Evolutionary conservation across 306 rosid genomes (phyloP), one percentile per base, ranked within the genome.

Genomic region (Cucumis hystrix): DNA sequence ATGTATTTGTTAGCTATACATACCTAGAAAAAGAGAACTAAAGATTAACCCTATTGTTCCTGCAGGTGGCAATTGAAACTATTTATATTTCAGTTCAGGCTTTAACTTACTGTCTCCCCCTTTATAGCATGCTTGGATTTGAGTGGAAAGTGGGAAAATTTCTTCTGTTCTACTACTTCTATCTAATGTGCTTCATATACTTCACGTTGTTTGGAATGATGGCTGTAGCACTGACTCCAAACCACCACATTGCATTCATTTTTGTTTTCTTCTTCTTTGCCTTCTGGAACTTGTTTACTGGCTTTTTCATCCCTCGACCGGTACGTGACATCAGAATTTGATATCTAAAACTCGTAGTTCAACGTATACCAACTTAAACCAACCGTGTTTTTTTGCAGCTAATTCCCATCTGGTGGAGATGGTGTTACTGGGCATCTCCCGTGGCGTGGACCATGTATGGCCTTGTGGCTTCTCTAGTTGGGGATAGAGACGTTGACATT

Each of bases 371-470:
- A 39, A 39, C 41, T 63, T 15, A 62, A 76, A 30, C 11, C 11
- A 17, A 9, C 16, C 2, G 5, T 6, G 7, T 4, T 37, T 33
- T 33, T 14, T 47, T 74, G 77, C 78, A 83, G 89, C 82, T 55
- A 66, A 86, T 86, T n/a, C 89, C 89, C 10, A 79, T 83, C 20
- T 86, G 89, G 89, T 86, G 89, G 89, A 86, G 89, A 54, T 86
- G 89, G 89, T 86, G 78, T 74, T 84, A 84, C 33, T 84, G 84
- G 87, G 84, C 82, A 39, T 77, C 83, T 43, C 89, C 89, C 10
- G 87, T 86, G 76, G 76, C 89, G 4, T 86, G 89, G 89, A 86
- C 89, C 16, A 6, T 86, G 0, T 79, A 86, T 52, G 89, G 89
- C 16, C 79, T 86, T 73, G 71, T 86, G 8, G 75, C 80, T 10